Percentiles rank a stretch among this genome's conserved stretches.
phyloP scores from a whole-genome alignment of 2,329 filamentous ascomycete genomes.

The Colletotrichum abscissum region DNA sequence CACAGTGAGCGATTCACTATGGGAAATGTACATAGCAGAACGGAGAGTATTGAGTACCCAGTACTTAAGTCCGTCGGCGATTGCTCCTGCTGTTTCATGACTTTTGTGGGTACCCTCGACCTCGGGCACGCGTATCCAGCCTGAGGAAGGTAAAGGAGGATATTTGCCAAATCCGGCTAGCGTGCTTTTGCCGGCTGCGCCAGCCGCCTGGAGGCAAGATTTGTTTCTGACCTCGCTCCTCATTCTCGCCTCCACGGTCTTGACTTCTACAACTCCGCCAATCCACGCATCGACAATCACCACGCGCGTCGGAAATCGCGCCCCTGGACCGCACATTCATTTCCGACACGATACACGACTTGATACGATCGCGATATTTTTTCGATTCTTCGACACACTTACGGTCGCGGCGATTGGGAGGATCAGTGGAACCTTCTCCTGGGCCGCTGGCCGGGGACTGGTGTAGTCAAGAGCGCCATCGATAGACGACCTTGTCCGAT shows the following conservation, averaged over 20 bases:
- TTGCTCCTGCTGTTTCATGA: conserved; percentile 15
- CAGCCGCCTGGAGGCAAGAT: conserved; percentile 55
- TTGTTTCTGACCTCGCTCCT: conserved; percentile 54
- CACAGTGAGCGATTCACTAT: neutral
- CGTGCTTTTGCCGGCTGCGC: conserved; percentile 40
- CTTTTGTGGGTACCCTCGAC: conserved; percentile 15
- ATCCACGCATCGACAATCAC: conserved; percentile 52
- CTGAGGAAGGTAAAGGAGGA: conserved; percentile 40
- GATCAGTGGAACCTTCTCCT: conserved; percentile 58
- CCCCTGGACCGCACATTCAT: conserved; percentile 45
- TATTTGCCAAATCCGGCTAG: conserved; percentile 47
- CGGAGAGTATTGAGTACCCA: neutral
- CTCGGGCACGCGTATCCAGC: conserved; percentile 13
- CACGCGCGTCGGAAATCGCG: conserved; percentile 65
- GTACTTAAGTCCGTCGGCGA: neutral
- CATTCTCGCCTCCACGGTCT: conserved; percentile 53
- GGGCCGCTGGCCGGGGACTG: conserved; percentile 58
- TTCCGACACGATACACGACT: conserved; percentile 48
- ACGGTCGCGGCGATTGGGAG: conserved; percentile 59
- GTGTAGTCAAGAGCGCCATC: conserved; percentile 57
- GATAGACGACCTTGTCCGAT: conserved; percentile 45
- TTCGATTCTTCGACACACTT: conserved; percentile 41
- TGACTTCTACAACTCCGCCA: conserved; percentile 40
- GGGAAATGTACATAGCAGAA: too few relatives aligned
- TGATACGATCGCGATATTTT: conserved; percentile 49